Evolutionary conservation across 257 asterid species (phyloP), one percentile per base, ranked within the genome.

Genomic region (Solanum verrucosum): DNA sequence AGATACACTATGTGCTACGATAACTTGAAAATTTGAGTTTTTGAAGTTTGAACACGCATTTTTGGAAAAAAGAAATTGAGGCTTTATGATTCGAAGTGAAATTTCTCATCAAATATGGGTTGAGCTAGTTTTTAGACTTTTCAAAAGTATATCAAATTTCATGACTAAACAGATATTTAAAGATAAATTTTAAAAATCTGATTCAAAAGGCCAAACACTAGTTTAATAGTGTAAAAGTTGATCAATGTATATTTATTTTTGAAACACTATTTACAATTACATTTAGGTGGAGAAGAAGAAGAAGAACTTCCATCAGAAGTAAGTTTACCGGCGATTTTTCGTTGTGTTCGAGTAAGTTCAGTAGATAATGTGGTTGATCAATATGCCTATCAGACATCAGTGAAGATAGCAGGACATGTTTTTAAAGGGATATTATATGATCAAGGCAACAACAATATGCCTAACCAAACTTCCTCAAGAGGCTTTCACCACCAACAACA

Each of bases 351-450:
- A 27, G 93, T 95, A 92, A 91, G 94, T 88, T 90, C 98, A n/a
- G 79, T 88, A 37, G 96, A 93, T 72, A 91, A 91, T 86, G 90
- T 89, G 89, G 95, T 90, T 82, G 93, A 95, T 87, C 94, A 93
- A 74, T 93, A 91, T 27, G 98, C 98, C 6, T 95, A 95, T 44
- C 95, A 95, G 89, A 92, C 95, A 49, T 91, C 95, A 23, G 93
- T 93, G 60, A 92, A 90, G 87, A 93, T 95, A 38, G 94, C 92
- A 8, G 95, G 98, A 42, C 96, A 91, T 65, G 87, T 92, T 8
- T 95, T 95, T 86, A 93, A 95, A 3, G 98, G 98, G 25, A 90
- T 93, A 68, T 88, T 95, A 38, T 95, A 93, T 52, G 98, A 95
- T 85, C 98, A 93, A 49, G 95, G 96, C 6, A 88, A 91, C 6